A percentile compares a stretch with the other conserved stretches of the same genome.
phyloP scores from a whole-genome alignment of 202 grass and related monocot species.

The Bolboschoenoplectus hybrid region DNA sequence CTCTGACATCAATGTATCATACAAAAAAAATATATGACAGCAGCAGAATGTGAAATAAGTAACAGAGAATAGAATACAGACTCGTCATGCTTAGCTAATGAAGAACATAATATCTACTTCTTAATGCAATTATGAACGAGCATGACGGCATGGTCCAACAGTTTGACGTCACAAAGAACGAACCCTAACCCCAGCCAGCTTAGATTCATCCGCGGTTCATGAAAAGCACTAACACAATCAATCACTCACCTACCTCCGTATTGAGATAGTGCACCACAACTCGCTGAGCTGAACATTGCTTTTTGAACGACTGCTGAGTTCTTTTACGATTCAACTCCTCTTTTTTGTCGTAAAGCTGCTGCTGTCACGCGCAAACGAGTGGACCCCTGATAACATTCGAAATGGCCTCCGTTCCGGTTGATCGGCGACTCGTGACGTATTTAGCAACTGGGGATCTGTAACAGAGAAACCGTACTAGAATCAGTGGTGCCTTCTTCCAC shows the following conservation, averaged over 20 bases:
- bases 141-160: background rate
- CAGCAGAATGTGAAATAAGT: no score
- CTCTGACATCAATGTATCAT: no score
- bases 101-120: no score
- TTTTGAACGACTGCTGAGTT: background rate
- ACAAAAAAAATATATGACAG: no score
- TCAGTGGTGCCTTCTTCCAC: background rate
- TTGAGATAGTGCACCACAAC: constrained; percentile 19
- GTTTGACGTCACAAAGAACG: background rate
- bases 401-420: background rate
- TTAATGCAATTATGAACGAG: background rate
- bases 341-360: background rate
- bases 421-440: background rate
- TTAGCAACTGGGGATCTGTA: background rate
- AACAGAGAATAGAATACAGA: no score
- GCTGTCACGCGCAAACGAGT: background rate
- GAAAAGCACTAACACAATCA: background rate
- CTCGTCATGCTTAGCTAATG: no score
- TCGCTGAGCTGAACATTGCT: background rate
- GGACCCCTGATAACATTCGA: background rate
- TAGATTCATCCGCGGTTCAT: background rate
- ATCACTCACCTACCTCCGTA: background rate
- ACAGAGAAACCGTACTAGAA: background rate
- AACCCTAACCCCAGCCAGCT: background rate
- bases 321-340: background rate